phyloP scores from a whole-genome alignment of 495 filamentous ascomycete genomes.

The Neurospora pannonica region DNA sequence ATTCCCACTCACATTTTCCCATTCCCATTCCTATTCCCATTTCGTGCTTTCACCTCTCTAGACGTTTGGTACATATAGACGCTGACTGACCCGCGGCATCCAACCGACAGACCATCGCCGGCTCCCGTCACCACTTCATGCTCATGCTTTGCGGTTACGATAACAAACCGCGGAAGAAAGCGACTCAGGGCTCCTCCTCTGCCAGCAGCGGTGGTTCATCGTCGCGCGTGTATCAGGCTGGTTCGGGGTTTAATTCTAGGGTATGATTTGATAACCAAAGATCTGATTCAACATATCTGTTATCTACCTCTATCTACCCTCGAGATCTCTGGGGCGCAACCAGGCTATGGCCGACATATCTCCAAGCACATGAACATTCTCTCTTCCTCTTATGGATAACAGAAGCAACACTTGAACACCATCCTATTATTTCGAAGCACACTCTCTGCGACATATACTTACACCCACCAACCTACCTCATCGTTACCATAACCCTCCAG shows the following conservation, averaged over 20 bases:
- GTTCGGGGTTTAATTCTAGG: neutral
- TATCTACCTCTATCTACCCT: neutral
- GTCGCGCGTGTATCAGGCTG: neutral
- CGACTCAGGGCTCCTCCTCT: neutral
- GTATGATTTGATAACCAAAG: neutral
- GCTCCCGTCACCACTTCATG: conserved; percentile 39
- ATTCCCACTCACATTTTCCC: neutral
- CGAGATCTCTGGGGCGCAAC: too few species aligned
- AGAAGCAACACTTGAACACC: neutral
- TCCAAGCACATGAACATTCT: too few species aligned
- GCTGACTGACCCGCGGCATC: neutral
- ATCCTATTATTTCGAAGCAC: neutral
- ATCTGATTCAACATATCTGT: neutral
- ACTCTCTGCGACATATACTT: neutral
- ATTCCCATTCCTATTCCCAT: neutral
- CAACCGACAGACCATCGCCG: conserved; percentile 31
- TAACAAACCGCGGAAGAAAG: conserved; percentile 15
- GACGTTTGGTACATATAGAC: neutral
- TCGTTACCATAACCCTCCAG: neutral
- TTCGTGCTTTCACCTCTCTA: neutral
- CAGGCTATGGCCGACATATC: too few species aligned
- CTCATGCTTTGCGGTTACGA: conserved; percentile 40
- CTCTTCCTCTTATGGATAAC: too few species aligned
- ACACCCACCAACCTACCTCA: neutral
- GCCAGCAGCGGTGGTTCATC: neutral